phyloP scores from a whole-genome alignment of 2,329 filamentous ascomycete species.

The Penicillium sp. region DNA sequence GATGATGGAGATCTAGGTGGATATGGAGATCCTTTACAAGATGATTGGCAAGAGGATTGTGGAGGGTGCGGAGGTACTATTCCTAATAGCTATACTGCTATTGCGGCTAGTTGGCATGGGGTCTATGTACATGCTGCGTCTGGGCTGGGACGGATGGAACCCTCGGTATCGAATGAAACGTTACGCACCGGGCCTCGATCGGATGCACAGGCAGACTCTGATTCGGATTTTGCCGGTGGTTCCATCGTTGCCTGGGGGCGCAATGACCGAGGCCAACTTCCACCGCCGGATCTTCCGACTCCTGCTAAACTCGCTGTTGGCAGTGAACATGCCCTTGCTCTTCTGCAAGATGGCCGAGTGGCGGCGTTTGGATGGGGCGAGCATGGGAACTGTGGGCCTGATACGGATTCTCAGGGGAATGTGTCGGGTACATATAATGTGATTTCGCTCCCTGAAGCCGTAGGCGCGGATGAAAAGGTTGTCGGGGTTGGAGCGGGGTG shows the following conservation, averaged over 20 bases:
- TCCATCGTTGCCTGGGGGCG: conserved; percentile 72
- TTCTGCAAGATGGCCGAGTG: conserved; percentile 64
- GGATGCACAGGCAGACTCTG: not conserved
- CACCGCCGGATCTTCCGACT: conserved; percentile 59
- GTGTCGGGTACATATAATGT: conserved; percentile 68
- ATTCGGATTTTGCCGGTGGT: conserved; percentile 48
- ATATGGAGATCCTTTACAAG: not conserved
- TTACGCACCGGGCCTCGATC: not conserved
- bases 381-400: conserved; percentile 88
- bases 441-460: conserved; percentile 58
- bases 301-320: conserved; percentile 70
- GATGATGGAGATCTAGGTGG: not conserved
- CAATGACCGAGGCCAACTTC: conserved; percentile 78
- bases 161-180: not conserved
- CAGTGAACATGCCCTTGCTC: conserved; percentile 82
- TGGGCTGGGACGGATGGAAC: not conserved
- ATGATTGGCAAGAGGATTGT: conserved; percentile 16
- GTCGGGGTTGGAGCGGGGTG: conserved; percentile 75
- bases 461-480: conserved; percentile 47
- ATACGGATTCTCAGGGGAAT: conserved; percentile 59
- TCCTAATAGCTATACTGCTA: conserved; percentile 63
- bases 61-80: conserved; percentile 1
- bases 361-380: conserved; percentile 95
- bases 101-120: conserved; percentile 78
- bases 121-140: conserved; percentile 61